Evolutionary conservation across 2,329 filamentous ascomycete species (phyloP).

Genomic region (Polytolypa hystricis): DNA sequence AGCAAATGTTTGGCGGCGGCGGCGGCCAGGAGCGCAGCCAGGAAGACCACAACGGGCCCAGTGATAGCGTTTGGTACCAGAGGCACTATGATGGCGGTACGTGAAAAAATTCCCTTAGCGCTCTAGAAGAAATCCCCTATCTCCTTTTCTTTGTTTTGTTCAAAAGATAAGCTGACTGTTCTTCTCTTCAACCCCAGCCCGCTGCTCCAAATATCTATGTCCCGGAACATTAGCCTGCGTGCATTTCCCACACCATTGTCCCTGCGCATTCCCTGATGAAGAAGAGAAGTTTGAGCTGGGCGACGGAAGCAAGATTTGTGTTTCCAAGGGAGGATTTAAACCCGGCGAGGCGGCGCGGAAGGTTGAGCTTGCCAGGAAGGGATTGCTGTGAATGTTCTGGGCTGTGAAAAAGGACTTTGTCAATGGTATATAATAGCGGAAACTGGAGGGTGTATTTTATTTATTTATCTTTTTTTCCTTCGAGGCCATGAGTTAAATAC

Average conservation of each 20-base stretch:
- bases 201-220: constrained; percentile 88
- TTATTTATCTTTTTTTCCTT: too few species aligned
- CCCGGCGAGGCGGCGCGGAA: constrained; percentile 37
- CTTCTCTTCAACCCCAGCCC: constrained; percentile 40
- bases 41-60: constrained; percentile 65
- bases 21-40: constrained; percentile 45
- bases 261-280: constrained; percentile 66
- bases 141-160: constrained; percentile 11
- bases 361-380: constrained; percentile 40
- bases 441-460: too few species aligned
- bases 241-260: constrained; percentile 92
- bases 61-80: constrained; percentile 72
- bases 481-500: too few species aligned
- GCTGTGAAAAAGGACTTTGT: neutral
- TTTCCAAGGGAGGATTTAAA: constrained; percentile 39
- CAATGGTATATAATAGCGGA: neutral
- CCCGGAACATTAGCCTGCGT: constrained; percentile 91
- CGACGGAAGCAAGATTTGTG: constrained; percentile 38
- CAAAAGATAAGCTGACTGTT: constrained; percentile 14
- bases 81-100: constrained; percentile 22
- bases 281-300: constrained; percentile 64
- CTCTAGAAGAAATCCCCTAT: neutral
- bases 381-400: constrained; percentile 28
- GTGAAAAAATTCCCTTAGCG: neutral
- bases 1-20: constrained; percentile 79